These are phyloP conservation scores for Ilyonectria destructans DNA, from an alignment of 2,329 filamentous ascomycete species.

Conservation along the genomic window DNA sequence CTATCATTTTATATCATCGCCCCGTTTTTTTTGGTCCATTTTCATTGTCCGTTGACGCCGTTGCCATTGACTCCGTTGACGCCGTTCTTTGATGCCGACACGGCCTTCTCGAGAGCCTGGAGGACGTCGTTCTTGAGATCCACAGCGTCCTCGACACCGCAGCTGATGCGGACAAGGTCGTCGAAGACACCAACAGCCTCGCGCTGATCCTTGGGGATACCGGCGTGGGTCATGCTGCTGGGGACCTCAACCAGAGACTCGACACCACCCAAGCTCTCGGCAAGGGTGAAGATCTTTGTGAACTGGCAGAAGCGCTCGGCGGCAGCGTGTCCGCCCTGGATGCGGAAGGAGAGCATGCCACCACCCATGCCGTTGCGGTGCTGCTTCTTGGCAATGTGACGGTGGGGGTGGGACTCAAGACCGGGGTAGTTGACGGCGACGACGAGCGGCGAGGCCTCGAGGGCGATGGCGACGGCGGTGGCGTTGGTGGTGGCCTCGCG, in stretches of 20 bases:
- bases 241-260: constrained; percentile 95
- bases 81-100: constrained; percentile 56
- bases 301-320: constrained; percentile 94
- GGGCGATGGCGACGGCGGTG: constrained; percentile 80
- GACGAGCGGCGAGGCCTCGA: constrained; percentile 87
- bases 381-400: constrained; percentile 88
- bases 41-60: constrained; percentile 39
- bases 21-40: constrained; percentile 4
- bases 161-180: constrained; percentile 93
- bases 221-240: constrained; percentile 96
- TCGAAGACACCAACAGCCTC: constrained; percentile 96
- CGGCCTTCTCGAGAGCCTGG: constrained; percentile 85
- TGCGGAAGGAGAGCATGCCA: constrained; percentile 97
- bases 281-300: constrained; percentile 92
- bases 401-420: constrained; percentile 88
- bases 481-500: constrained; percentile 90
- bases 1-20: constrained; percentile 23
- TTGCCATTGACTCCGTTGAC: constrained; percentile 39
- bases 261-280: constrained; percentile 92
- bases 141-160: constrained; percentile 91
- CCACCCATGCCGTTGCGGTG: constrained; percentile 96
- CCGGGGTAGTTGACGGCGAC: constrained; percentile 97
- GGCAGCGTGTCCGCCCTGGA: constrained; percentile 87
- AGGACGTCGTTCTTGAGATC: constrained; percentile 88
- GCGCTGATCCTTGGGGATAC: constrained; percentile 90